phyloP scores from a whole-genome alignment of 2,329 filamentous ascomycete species.

The Neopestalotiopsis sp. region DNA sequence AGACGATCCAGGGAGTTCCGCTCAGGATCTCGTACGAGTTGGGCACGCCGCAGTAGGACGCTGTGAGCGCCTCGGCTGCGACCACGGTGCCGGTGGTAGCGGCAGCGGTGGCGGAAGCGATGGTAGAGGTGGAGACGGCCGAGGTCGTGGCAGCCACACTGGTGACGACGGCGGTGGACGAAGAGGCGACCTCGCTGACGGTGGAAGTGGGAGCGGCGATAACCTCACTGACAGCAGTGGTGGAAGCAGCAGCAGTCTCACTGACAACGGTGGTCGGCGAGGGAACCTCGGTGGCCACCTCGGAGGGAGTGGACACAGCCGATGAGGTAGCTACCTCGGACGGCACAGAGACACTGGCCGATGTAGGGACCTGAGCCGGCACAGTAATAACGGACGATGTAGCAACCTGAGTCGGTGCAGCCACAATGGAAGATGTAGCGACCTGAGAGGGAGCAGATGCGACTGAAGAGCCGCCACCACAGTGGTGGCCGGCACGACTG shows the following conservation, averaged over 20 bases:
- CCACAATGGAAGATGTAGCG: background rate
- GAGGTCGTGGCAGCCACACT: background rate
- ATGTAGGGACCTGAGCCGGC: background rate
- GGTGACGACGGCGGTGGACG: background rate
- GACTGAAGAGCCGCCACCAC: background rate
- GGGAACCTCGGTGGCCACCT: background rate
- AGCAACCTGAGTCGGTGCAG: background rate
- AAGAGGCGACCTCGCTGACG: background rate
- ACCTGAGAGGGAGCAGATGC: background rate
- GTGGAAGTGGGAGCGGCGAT: background rate
- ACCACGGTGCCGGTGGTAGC: background rate
- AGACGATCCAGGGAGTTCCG: conserved; percentile 48
- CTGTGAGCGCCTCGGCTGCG: conserved; percentile 9
- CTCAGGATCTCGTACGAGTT: conserved; percentile 37
- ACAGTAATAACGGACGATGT: background rate
- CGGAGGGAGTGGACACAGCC: too few species aligned
- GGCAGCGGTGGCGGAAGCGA: background rate
- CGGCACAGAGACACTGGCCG: too few species aligned
- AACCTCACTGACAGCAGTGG: background rate
- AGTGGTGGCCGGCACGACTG: background rate
- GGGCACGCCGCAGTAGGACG: conserved; percentile 27
- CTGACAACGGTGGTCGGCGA: background rate
- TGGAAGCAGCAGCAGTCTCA: background rate
- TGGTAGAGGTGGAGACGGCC: background rate
- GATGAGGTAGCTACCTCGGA: too few species aligned